Conservation (phyloP, 352 stramenopile genomes). For the Peronospora tabacina region DNA sequence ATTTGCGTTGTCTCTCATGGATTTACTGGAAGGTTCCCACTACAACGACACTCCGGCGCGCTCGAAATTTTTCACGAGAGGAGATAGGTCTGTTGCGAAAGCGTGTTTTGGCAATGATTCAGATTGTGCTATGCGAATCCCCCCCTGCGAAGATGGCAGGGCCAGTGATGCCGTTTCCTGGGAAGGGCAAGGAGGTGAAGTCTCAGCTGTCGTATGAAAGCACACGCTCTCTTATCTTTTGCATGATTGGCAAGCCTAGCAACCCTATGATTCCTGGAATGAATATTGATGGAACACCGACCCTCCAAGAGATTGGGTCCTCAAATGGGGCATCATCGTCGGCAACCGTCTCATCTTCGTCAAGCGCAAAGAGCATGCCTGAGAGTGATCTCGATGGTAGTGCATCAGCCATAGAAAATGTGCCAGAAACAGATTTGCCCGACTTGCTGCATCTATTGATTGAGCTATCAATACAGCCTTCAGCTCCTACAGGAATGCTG, state of each 20-base stretch:
- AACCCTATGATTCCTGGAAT: constrained; percentile 58
- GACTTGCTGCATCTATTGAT: constrained; percentile 74
- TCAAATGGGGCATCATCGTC: constrained; percentile 33
- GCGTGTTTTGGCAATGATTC: constrained; percentile 67
- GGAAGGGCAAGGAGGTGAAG: constrained; percentile 56
- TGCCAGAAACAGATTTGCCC: constrained; percentile 60
- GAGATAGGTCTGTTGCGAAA: constrained; percentile 58
- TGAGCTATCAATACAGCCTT: constrained; percentile 65
- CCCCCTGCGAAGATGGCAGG: constrained; percentile 39
- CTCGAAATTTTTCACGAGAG: constrained; percentile 37
- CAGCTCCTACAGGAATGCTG: constrained; percentile 56
- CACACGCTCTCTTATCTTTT: constrained; percentile 76
- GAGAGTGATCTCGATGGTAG: constrained; percentile 58
- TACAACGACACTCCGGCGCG: constrained; percentile 42
- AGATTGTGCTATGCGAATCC: constrained; percentile 73
- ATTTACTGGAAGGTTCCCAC: constrained; percentile 63
- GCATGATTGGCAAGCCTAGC: constrained; percentile 81
- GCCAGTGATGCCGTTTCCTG: constrained; percentile 45
- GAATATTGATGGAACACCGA: constrained; percentile 54
- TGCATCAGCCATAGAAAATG: constrained; percentile 63
- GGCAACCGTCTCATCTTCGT: constrained; percentile 30
- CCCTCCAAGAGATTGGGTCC: constrained; percentile 39
- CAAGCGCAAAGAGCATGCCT: constrained; percentile 43
- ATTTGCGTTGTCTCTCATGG: constrained; percentile 75
- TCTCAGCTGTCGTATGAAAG: constrained; percentile 77